These are phyloP conservation scores for Heterobasidion parviporum DNA, from an alignment of 1,284 basidiomycete genomes.

Conservation along the genomic window DNA sequence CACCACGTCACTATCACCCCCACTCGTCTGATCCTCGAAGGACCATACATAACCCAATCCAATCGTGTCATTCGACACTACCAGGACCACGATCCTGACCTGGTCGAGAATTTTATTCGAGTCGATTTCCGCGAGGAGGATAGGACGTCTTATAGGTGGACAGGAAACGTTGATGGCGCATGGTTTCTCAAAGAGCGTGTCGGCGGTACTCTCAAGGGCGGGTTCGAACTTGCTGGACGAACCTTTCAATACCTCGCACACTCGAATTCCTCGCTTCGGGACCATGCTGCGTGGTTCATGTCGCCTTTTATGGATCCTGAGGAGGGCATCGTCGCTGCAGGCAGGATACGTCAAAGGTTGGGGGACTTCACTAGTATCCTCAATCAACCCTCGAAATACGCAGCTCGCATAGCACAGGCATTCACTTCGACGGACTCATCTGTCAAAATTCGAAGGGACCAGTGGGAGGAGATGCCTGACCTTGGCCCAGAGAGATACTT, in stretches of 20 bases:
- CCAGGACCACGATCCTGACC: constrained; percentile 27
- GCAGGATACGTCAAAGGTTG: constrained; percentile 48
- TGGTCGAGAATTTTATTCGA: constrained; percentile 51
- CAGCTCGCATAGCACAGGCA: constrained; percentile 71
- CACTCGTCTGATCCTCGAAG: constrained; percentile 61
- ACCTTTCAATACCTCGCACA: constrained; percentile 68
- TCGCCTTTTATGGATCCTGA: constrained; percentile 41
- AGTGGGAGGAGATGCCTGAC: constrained; percentile 45
- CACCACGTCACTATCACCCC: constrained; percentile 62
- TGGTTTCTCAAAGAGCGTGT: constrained; percentile 50
- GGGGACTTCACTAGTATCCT: constrained; percentile 57
- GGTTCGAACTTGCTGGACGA: constrained; percentile 56
- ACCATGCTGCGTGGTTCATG: constrained; percentile 70
- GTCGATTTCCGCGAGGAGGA: constrained; percentile 75
- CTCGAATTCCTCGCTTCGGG: constrained; percentile 56
- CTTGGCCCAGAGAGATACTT: constrained; percentile 28
- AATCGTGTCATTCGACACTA: constrained; percentile 55
- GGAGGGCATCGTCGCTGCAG: constrained; percentile 5
- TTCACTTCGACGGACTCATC: constrained; percentile 72
- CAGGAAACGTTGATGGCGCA: constrained; percentile 36
- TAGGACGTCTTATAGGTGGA: constrained; percentile 38
- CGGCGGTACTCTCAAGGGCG: constrained; percentile 48
- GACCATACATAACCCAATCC: constrained; percentile 56
- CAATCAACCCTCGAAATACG: constrained; percentile 62
- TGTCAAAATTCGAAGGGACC: constrained; percentile 36